A percentile compares a stretch with the other conserved stretches of the same genome.
phyloP scores from a whole-genome alignment of 1,284 basidiomycete species.

The Entoloma clypeatum region DNA sequence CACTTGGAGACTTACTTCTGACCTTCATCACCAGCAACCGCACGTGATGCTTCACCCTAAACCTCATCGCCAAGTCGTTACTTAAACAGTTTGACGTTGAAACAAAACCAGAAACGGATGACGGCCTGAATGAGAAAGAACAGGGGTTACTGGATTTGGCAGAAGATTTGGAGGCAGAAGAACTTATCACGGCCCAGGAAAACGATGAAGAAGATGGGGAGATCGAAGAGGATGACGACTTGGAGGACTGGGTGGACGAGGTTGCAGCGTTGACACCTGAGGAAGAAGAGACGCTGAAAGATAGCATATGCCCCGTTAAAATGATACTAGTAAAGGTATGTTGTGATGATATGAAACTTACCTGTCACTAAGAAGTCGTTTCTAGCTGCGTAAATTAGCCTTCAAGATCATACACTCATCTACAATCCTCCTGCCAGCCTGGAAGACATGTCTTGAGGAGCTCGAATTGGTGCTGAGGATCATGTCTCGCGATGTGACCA shows the following conservation, averaged over 20 bases:
- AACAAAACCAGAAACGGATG: background rate
- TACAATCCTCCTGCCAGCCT: slow-evolving; percentile 26
- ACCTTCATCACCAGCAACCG: slow-evolving; percentile 13
- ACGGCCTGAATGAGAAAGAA: slow-evolving; percentile 2
- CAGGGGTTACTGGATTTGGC: slow-evolving; percentile 1
- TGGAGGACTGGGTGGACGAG: slow-evolving; percentile 12
- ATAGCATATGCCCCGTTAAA: slow-evolving; percentile 2
- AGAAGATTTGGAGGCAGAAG: background rate
- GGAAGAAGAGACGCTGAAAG: slow-evolving; percentile 8
- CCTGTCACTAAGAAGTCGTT: slow-evolving; percentile 1
- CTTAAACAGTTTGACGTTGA: slow-evolving; percentile 18
- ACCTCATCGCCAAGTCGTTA: slow-evolving; percentile 23
- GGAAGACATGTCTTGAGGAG: slow-evolving; percentile 18
- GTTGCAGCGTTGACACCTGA: slow-evolving; percentile 8
- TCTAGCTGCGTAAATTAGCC: slow-evolving; percentile 24
- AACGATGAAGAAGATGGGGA: slow-evolving; percentile 9
- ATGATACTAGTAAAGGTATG: slow-evolving; percentile 8
- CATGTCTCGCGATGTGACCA: slow-evolving; percentile 29
- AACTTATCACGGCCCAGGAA: background rate
- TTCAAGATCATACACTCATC: slow-evolving; percentile 29
- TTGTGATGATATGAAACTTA: background rate
- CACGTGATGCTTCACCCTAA: slow-evolving; percentile 24
- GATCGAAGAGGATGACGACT: background rate
- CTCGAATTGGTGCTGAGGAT: slow-evolving; percentile 15
- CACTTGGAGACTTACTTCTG: slow-evolving; percentile 14